A percentile compares a stretch with the other conserved stretches of the same genome.
Evolutionary conservation across 306 rosid species (phyloP).

Genomic region (Canavalia gladiata): DNA sequence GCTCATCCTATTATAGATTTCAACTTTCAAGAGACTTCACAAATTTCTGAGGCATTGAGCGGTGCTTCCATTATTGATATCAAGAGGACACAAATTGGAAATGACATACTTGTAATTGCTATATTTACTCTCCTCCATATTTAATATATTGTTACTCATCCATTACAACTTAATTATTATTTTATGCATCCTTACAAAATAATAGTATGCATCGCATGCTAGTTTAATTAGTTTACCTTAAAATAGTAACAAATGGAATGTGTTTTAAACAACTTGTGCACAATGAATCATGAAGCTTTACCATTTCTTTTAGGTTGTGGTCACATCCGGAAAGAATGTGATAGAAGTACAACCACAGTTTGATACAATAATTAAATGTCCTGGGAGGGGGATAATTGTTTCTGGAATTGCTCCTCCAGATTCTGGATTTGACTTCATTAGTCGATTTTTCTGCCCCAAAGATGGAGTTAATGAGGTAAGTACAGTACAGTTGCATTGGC

Average conservation of each 20-base stretch:
- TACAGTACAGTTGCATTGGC: background rate
- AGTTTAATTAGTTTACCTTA: background rate
- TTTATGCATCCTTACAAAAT: too few species aligned
- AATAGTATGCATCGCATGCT: background rate
- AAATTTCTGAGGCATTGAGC: slow-evolving; percentile 52
- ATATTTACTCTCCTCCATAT: background rate
- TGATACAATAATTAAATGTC: slow-evolving; percentile 62
- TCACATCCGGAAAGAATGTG: slow-evolving; percentile 60
- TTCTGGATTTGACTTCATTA: slow-evolving; percentile 67
- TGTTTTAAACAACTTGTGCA: slow-evolving; percentile 15
- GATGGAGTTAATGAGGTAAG: slow-evolving; percentile 62
- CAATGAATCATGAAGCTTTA: slow-evolving; percentile 35
- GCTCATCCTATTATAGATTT: slow-evolving; percentile 44
- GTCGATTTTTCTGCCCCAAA: slow-evolving; percentile 66
- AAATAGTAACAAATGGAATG: background rate
- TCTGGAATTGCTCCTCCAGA: slow-evolving; percentile 64
- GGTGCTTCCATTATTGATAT: slow-evolving; percentile 55
- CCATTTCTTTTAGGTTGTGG: slow-evolving; percentile 58
- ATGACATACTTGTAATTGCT: slow-evolving; percentile 50
- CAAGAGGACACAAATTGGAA: slow-evolving; percentile 38
- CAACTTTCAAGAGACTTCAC: slow-evolving; percentile 40
- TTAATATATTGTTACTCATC: background rate
- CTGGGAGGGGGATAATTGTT: slow-evolving; percentile 66
- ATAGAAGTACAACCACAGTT: slow-evolving; percentile 56
- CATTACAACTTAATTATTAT: background rate